Evolutionary conservation across 2,329 filamentous ascomycete genomes (phyloP).

Genomic region (Tympanopsis confertula): DNA sequence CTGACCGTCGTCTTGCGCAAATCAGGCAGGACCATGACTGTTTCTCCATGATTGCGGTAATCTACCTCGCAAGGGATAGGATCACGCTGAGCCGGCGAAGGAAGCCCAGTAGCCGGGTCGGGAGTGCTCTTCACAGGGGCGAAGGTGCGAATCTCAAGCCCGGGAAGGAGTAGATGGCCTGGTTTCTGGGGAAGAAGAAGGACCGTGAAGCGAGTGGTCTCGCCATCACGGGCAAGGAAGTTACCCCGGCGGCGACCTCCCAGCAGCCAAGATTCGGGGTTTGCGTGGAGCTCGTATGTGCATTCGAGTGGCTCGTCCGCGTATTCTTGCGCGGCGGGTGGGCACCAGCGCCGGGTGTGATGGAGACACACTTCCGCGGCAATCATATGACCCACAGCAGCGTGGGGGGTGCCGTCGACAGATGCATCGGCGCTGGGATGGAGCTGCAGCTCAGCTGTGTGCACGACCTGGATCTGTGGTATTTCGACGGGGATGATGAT

Average conservation of each 20-base stretch:
- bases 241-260: neutral
- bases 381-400: neutral
- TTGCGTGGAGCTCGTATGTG: neutral
- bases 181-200: neutral
- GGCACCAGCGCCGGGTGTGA: neutral
- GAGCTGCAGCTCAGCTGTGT: neutral
- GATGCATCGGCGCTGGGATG: neutral
- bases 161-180: neutral
- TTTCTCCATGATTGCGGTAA: neutral
- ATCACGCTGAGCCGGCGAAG: neutral
- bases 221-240: neutral
- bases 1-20: neutral
- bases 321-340: neutral
- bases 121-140: neutral
- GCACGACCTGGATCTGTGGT: neutral
- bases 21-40: neutral
- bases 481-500: neutral
- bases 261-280: neutral
- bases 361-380: neutral
- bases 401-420: neutral
- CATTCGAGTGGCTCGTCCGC: neutral
- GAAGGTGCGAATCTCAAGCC: neutral
- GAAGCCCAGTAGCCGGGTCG: neutral
- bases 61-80: neutral
- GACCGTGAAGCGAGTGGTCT: neutral